phyloP scores from a whole-genome alignment of 306 rosid species.

The Boehmeria nivea region DNA sequence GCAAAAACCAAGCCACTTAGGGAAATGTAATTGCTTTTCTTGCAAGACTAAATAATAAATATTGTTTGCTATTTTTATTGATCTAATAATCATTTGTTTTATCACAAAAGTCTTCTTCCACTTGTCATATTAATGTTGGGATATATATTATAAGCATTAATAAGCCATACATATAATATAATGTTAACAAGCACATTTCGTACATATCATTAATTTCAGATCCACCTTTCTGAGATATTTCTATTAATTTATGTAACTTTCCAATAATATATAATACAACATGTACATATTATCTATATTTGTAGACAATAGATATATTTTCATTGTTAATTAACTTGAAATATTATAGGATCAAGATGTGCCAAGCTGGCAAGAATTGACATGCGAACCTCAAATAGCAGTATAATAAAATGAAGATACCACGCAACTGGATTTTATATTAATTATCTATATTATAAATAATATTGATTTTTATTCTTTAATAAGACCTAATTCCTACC shows the following conservation, averaged over 20 bases:
- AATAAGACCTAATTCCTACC: too few relatives aligned
- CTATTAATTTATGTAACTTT: neutral
- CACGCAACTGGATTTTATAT: neutral
- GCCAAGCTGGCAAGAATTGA: slow-evolving; percentile 5
- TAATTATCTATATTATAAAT: neutral
- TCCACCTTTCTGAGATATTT: slow-evolving; percentile 14
- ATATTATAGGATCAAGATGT: neutral
- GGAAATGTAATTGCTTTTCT: slow-evolving; percentile 27
- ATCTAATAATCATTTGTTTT: neutral
- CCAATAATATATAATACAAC: too few relatives aligned
- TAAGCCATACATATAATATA: neutral
- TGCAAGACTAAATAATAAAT: slow-evolving; percentile 27
- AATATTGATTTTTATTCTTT: too few relatives aligned
- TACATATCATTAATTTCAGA: slow-evolving; percentile 9
- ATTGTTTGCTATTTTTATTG: neutral
- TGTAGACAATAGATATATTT: too few relatives aligned
- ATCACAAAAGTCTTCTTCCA: slow-evolving; percentile 27
- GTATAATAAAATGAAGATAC: neutral
- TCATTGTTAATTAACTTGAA: too few relatives aligned
- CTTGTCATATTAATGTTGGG: slow-evolving; percentile 9
- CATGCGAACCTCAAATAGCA: neutral
- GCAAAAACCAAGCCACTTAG: slow-evolving; percentile 9
- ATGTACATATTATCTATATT: too few relatives aligned
- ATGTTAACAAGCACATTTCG: neutral
- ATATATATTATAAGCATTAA: too few relatives aligned